Evolutionary conservation across 139 green algal genomes (phyloP), one percentile per base, ranked within the genome.

Genomic region (Pseudopediastrum boryanum): DNA sequence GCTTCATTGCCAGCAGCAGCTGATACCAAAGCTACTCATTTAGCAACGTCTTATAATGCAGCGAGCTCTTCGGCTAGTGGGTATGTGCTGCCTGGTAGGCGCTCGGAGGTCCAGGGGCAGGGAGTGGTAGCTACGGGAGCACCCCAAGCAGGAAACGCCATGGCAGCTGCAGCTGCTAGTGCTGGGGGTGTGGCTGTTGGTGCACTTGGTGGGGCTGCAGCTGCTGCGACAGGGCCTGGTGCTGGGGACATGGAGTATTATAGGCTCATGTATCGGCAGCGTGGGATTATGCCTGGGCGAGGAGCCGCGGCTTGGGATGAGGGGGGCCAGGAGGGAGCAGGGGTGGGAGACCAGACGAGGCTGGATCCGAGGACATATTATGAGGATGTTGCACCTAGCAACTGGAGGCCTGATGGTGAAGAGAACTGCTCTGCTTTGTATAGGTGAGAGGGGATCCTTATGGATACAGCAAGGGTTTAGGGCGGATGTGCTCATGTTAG

Each of bases 341-440:
- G 5, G 23, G 54, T 13, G 21, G 6, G 41, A n/a, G 33, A 70
- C 62, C 62, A 46, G 27, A 44, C 46, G 31, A 9, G 36, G 27
- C 74, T 73, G 9, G 54, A 65, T 25, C 43, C 74, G 4, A 35
- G 43, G 33, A 58, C 29, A 9, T 73, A 80, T 33, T 80, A 80
- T 29, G 74, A 80, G 31, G 33, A 61, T 46, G 74, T 80, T 3
- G 23, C 43, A 0, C 61, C 74, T 44, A 73, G 61, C 44, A 50
- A 23, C 6, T 80, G 74, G 74, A 59, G 43, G 4, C 74, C 74
- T n/a, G 56, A 70, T 9, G 41, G 31, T 4, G 39, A 42, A 25
- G 71, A 29, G 0, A 56, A 78, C 71, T 78, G 69, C 38, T 39
- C 69, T 27, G 71, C 68, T 10, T 41, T 78, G 39, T 78, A 78